phyloP scores from a whole-genome alignment of 1,139 yeast genomes.

The Diutina siamensis region DNA sequence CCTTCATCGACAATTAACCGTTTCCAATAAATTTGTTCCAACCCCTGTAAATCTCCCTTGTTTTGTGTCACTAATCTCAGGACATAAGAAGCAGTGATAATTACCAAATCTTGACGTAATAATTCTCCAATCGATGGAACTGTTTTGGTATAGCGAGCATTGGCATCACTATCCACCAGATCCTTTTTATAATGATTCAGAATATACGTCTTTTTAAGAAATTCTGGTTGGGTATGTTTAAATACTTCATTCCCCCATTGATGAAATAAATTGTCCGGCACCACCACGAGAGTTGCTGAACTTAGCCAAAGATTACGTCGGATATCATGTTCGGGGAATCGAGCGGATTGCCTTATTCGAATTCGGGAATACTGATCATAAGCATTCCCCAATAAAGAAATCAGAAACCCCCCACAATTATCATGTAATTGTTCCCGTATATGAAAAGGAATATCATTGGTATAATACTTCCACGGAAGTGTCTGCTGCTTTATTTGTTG shows the following conservation, averaged over 20 bases:
- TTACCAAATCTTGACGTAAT: slow-evolving; percentile 36
- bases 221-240: slow-evolving; percentile 37
- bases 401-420: slow-evolving; percentile 33
- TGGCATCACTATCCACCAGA: slow-evolving; percentile 9
- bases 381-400: background rate
- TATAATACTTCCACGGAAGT: slow-evolving; percentile 45
- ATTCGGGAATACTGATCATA: background rate
- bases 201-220: slow-evolving; percentile 23
- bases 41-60: slow-evolving; percentile 13
- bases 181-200: slow-evolving; percentile 20
- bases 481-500: slow-evolving; percentile 32
- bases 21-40: slow-evolving; percentile 48
- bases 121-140: slow-evolving; percentile 23
- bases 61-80: slow-evolving; percentile 8
- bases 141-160: slow-evolving; percentile 13
- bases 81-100: slow-evolving; percentile 36
- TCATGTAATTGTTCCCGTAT: slow-evolving; percentile 23
- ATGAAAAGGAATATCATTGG: slow-evolving; percentile 30
- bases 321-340: background rate
- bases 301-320: slow-evolving; percentile 11
- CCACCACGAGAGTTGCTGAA: slow-evolving; percentile 45
- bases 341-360: background rate
- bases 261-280: slow-evolving; percentile 54
- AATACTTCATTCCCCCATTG: slow-evolving; percentile 54
- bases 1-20: slow-evolving; percentile 67